Percentiles rank a stretch among this genome's conserved stretches.
These are phyloP conservation scores for Sugiyamaella smithiae DNA, from an alignment of 805 yeast species.

Conservation along the genomic window DNA sequence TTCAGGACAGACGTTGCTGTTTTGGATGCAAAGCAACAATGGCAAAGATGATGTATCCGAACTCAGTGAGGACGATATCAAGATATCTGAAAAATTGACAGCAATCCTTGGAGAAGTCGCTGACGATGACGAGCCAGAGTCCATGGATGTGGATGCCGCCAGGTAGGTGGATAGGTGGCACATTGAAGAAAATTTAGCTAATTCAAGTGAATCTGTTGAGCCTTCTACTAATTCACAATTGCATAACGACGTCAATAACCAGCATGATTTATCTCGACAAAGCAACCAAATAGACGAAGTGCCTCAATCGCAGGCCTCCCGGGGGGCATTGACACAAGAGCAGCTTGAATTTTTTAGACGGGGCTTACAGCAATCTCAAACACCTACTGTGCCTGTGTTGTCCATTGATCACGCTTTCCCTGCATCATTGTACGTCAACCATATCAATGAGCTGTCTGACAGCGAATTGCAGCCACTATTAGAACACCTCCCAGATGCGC, in stretches of 20 bases:
- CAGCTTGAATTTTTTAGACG: neutral
- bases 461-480: slow-evolving; percentile 39
- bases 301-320: too few species aligned
- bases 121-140: slow-evolving; percentile 17
- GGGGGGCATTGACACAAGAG: slow-evolving; percentile 9
- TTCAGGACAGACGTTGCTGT: slow-evolving; percentile 54
- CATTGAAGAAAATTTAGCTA: too few species aligned
- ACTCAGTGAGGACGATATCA: slow-evolving; percentile 58
- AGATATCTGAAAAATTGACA: slow-evolving; percentile 46
- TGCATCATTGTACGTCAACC: slow-evolving; percentile 33
- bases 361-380: neutral
- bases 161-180: slow-evolving; percentile 27
- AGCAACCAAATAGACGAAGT: too few species aligned
- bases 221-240: too few species aligned
- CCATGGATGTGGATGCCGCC: slow-evolving; percentile 18
- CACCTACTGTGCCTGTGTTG: slow-evolving; percentile 30
- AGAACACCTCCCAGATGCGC: slow-evolving; percentile 42
- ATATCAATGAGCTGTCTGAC: slow-evolving; percentile 33
- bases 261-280: too few species aligned
- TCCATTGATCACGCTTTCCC: slow-evolving; percentile 39
- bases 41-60: slow-evolving; percentile 52
- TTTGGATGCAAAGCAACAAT: slow-evolving; percentile 73
- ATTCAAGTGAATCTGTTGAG: too few species aligned
- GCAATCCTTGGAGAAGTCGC: slow-evolving; percentile 42
- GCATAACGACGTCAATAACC: too few species aligned